Evolutionary conservation across 2,329 filamentous ascomycete genomes (phyloP).

Genomic region (Metarhizium album): DNA sequence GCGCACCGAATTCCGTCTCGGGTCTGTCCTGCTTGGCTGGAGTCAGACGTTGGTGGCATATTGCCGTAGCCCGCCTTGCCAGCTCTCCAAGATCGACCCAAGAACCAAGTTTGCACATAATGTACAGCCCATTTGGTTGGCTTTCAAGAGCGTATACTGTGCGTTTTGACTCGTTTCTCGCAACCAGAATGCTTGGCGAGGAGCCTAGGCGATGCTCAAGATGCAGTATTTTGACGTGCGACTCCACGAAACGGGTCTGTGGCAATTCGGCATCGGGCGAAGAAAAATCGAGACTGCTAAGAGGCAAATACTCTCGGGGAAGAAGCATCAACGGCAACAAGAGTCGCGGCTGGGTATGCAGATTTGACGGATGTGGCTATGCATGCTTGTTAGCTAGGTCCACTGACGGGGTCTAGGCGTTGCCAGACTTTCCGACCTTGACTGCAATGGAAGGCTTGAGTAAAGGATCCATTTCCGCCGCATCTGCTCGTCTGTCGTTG

Average conservation of each 20-base stretch:
- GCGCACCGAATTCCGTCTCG: constrained; percentile 11
- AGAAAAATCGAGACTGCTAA: constrained; percentile 51
- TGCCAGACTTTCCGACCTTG: constrained; percentile 28
- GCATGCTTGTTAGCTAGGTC: constrained; percentile 10
- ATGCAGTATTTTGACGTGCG: constrained; percentile 52
- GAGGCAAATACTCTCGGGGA: constrained; percentile 45
- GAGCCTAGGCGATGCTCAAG: constrained; percentile 48
- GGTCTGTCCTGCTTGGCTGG: constrained; percentile 10
- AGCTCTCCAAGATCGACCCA: constrained; percentile 55
- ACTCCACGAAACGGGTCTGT: constrained; percentile 47
- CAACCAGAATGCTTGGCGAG: constrained; percentile 47
- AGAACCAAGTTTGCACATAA: constrained; percentile 54
- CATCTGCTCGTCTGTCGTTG: constrained; percentile 26
- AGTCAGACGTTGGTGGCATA: constrained; percentile 20
- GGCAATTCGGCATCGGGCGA: constrained; percentile 39
- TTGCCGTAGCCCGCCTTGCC: constrained; percentile 33
- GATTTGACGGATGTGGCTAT: constrained; percentile 45
- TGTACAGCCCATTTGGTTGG: constrained; percentile 50
- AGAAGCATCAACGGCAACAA: constrained; percentile 53
- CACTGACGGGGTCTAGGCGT: neutral
- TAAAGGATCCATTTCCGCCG: constrained; percentile 37
- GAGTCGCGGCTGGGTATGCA: constrained; percentile 40
- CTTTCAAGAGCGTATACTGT: constrained; percentile 55
- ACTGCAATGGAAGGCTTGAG: constrained; percentile 41
- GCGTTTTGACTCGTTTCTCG: constrained; percentile 43